A percentile compares a stretch with the other conserved stretches of the same genome.
Evolutionary conservation across 2,329 filamentous ascomycete genomes (phyloP).

Genomic region (Macrophomina phaseolina): DNA sequence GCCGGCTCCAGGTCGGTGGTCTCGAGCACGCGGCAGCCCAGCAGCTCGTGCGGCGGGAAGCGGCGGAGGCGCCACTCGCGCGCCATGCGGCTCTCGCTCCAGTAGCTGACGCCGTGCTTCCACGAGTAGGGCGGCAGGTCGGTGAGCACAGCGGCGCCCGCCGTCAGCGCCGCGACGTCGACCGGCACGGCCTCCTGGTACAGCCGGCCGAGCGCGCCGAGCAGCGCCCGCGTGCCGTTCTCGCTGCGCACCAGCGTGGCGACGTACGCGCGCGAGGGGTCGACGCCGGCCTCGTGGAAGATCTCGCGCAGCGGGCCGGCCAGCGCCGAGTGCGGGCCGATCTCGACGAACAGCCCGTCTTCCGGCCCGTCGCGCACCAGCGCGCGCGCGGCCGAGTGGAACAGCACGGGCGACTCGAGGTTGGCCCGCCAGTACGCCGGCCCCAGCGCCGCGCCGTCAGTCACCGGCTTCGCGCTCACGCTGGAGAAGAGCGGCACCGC

Average conservation of each 20-base stretch:
- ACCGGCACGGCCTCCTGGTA: background rate
- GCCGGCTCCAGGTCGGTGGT: constrained; percentile 35
- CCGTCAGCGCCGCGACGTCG: background rate
- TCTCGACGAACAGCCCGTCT: constrained; percentile 35
- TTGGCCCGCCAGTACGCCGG: constrained; percentile 27
- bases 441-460: background rate
- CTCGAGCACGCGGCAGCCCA: constrained; percentile 34
- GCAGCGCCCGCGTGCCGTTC: constrained; percentile 11
- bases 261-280: constrained; percentile 31
- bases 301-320: constrained; percentile 39
- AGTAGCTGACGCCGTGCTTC: constrained; percentile 29
- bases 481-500: constrained; percentile 25
- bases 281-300: constrained; percentile 20
- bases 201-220: constrained; percentile 19
- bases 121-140: constrained; percentile 29
- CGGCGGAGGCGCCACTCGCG: constrained; percentile 18
- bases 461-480: constrained; percentile 16
- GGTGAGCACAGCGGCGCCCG: background rate
- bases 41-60: constrained; percentile 33
- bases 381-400: background rate
- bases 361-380: constrained; percentile 4
- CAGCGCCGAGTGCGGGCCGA: constrained; percentile 47
- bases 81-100: constrained; percentile 28
- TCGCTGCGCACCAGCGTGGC: constrained; percentile 31
- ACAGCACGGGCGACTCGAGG: constrained; percentile 25